Evolutionary conservation across 2,329 filamentous ascomycete genomes (phyloP).

Genomic region (Neonectria punicea): DNA sequence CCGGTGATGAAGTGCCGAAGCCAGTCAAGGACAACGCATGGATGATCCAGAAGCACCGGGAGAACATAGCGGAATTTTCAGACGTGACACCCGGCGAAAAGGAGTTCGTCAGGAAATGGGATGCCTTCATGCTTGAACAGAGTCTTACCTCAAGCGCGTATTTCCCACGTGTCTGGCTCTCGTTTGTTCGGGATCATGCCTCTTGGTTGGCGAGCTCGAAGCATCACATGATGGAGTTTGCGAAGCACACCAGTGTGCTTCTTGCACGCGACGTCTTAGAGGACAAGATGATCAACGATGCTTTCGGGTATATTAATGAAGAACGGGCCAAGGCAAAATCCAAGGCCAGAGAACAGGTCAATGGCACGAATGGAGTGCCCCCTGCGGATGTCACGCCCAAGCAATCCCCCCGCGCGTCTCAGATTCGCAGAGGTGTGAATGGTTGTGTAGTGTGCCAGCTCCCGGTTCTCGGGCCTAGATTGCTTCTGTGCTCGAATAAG

Average conservation of each 20-base stretch:
- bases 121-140: conserved; percentile 63
- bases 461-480: conserved; percentile 58
- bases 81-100: conserved; percentile 65
- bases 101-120: conserved; percentile 69
- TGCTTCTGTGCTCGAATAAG: conserved; percentile 62
- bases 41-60: conserved; percentile 68
- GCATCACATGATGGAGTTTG: conserved; percentile 63
- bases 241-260: conserved; percentile 64
- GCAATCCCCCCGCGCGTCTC: conserved; percentile 47
- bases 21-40: conserved; percentile 60
- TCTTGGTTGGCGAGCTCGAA: conserved; percentile 62
- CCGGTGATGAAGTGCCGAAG: conserved; percentile 59
- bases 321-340: conserved; percentile 48
- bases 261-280: conserved; percentile 60
- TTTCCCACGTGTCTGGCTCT: conserved; percentile 62
- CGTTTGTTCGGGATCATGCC: conserved; percentile 62
- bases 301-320: conserved; percentile 55
- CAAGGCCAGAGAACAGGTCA: conserved; percentile 18
- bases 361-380: conserved; percentile 24
- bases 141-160: conserved; percentile 63
- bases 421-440: conserved; percentile 54
- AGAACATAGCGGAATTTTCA: conserved; percentile 66
- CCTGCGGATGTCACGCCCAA: conserved; percentile 33
- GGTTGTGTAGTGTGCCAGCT: conserved; percentile 61
- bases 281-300: conserved; percentile 56